A percentile compares a stretch with the other conserved stretches of the same genome.
Evolutionary conservation across 108 stramenopile genomes (phyloP).

Genomic region (Aurantiochytrium sp.): DNA sequence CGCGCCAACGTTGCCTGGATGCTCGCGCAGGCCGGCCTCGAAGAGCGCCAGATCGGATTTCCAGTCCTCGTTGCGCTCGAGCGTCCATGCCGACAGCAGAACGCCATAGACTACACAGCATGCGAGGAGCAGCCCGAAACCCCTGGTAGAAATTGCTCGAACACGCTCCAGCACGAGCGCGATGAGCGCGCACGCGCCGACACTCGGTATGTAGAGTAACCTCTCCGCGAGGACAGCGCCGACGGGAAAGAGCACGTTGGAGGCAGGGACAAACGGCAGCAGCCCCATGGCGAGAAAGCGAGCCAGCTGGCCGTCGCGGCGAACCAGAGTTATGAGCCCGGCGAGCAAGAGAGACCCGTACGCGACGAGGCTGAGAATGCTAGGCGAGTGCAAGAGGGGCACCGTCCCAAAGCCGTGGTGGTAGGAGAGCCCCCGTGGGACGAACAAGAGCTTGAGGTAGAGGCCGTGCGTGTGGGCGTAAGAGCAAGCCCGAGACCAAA

Average conservation of each 20-base stretch:
- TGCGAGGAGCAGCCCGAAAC: not conserved
- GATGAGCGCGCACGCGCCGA: not conserved
- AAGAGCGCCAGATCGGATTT: slow-evolving; percentile 1
- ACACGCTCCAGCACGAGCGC: not conserved
- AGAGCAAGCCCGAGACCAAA: not conserved
- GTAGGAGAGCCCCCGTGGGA: not conserved
- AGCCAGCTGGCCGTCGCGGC: not conserved
- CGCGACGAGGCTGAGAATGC: not conserved
- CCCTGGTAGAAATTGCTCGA: not conserved
- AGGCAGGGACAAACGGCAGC: slow-evolving; percentile 32
- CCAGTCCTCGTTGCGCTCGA: slow-evolving; percentile 28
- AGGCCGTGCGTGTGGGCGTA: not conserved
- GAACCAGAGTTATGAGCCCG: not conserved
- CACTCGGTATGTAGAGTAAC: slow-evolving; percentile 34
- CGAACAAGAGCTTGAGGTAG: not conserved
- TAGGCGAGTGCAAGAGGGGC: not conserved
- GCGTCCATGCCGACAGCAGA: not conserved
- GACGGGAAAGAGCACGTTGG: slow-evolving; percentile 28
- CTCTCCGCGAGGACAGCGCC: slow-evolving; percentile 32
- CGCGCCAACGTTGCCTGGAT: not conserved
- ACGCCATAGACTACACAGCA: not conserved
- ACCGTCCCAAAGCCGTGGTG: slow-evolving; percentile 20
- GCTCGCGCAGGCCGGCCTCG: not conserved
- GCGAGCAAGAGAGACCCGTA: not conserved
- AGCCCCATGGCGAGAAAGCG: not conserved